Percentiles rank a stretch among this genome's conserved stretches.
phyloP scores from a whole-genome alignment of 768 basidiomycete genomes.

The Mrakia gelida region DNA sequence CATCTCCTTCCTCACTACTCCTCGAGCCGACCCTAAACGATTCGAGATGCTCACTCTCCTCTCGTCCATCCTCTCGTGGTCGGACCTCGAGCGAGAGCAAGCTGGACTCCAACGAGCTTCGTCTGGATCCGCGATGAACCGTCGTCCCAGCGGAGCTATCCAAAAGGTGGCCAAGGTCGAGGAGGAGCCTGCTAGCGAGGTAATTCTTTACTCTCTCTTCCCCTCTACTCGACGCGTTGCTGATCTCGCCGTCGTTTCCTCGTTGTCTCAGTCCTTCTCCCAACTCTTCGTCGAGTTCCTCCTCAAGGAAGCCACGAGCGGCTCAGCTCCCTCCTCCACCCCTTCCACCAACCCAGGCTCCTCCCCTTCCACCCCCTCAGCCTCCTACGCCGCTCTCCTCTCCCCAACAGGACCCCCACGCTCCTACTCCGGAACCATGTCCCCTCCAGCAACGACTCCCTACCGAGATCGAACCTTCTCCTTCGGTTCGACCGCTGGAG shows the following conservation, averaged over 20 bases:
- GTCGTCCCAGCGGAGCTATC: slow-evolving; percentile 22
- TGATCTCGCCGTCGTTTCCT: neutral
- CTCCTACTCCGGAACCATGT: slow-evolving; percentile 5
- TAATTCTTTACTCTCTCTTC: slow-evolving; percentile 29
- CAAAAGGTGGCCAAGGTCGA: slow-evolving; percentile 37
- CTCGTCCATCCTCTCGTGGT: slow-evolving; percentile 86
- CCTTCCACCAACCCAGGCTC: neutral
- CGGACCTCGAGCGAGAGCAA: slow-evolving; percentile 81
- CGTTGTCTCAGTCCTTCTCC: slow-evolving; percentile 72
- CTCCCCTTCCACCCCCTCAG: neutral
- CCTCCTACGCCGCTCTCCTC: slow-evolving; percentile 1
- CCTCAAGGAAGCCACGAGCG: slow-evolving; percentile 68
- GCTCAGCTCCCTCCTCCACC: neutral
- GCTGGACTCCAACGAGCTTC: slow-evolving; percentile 70
- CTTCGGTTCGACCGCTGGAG: neutral
- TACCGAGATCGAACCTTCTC: neutral
- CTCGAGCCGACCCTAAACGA: slow-evolving; percentile 85
- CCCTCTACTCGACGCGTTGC: neutral
- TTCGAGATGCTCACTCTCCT: slow-evolving; percentile 94
- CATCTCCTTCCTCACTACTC: slow-evolving; percentile 80
- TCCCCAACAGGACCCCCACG: neutral
- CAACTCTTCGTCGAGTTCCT: slow-evolving; percentile 97
- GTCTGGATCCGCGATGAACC: slow-evolving; percentile 31
- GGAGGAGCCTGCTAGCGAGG: slow-evolving; percentile 43
- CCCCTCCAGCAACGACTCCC: neutral